Evolutionary conservation across 352 stramenopile species (phyloP).

Genomic region (Phytophthora rubi): DNA sequence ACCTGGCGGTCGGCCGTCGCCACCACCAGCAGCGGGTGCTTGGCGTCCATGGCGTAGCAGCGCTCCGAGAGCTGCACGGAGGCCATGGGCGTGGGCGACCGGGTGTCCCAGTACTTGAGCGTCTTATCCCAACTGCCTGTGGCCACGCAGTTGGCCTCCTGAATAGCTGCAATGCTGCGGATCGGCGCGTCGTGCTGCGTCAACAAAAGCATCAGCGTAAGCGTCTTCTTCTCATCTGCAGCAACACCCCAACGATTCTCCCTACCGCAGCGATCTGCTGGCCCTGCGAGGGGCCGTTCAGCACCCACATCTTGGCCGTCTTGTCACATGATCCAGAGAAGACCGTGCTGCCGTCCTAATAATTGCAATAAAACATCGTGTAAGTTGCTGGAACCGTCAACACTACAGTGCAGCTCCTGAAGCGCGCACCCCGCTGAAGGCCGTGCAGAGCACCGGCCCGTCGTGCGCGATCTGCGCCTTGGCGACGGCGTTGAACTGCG

Average conservation of each 20-base stretch:
- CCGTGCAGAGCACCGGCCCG: conserved; percentile 92
- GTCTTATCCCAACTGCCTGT: conserved; percentile 96
- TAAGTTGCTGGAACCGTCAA: background rate
- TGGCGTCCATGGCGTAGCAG: conserved; percentile 95
- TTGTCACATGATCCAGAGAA: conserved; percentile 95
- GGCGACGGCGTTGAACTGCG: conserved; percentile 75
- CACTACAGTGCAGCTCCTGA: background rate
- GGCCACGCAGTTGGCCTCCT: conserved; percentile 90
- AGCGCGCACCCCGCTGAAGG: conserved; percentile 83
- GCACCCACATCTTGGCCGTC: conserved; percentile 95
- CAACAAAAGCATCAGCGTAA: conserved; percentile 41
- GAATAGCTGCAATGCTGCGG: conserved; percentile 86
- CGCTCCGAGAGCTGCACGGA: conserved; percentile 93
- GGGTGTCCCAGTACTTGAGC: conserved; percentile 97
- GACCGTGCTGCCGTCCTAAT: conserved; percentile 91
- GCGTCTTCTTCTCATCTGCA: background rate
- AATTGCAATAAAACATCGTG: background rate
- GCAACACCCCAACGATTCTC: background rate
- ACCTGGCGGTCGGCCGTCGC: conserved; percentile 92
- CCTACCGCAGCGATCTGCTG: conserved; percentile 83
- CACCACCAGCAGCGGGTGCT: conserved; percentile 94
- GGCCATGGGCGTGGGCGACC: conserved; percentile 88
- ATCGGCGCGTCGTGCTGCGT: conserved; percentile 92
- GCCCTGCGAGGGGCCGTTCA: conserved; percentile 77
- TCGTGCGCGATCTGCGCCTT: conserved; percentile 90